Evolutionary conservation across 495 filamentous ascomycete genomes (phyloP).

Genomic region (Ramalina intermedia): DNA sequence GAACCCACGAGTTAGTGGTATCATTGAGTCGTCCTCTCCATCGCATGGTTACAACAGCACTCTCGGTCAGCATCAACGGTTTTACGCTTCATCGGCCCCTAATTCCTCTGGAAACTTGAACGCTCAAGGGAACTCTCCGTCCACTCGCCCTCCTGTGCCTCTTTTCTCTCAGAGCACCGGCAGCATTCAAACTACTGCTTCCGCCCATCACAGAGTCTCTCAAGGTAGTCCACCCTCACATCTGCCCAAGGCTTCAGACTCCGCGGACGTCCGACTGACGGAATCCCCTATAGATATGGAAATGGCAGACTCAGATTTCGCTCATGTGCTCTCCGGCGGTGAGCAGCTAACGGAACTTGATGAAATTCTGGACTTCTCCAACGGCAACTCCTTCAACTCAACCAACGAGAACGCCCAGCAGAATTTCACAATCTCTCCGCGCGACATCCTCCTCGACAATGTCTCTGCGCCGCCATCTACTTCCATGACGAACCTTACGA

Average conservation of each 20-base stretch:
- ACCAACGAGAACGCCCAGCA: slow-evolving; percentile 6
- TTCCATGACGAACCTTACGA: slow-evolving; percentile 73
- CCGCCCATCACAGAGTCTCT: not conserved
- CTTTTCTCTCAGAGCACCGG: slow-evolving; percentile 14
- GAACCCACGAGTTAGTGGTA: slow-evolving; percentile 16
- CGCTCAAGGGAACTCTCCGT: slow-evolving; percentile 6
- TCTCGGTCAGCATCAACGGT: slow-evolving; percentile 11
- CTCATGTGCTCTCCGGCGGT: not conserved
- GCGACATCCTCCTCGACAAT: slow-evolving; percentile 61
- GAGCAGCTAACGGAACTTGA: slow-evolving; percentile 3
- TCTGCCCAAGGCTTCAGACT: not conserved
- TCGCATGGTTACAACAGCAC: slow-evolving; percentile 12
- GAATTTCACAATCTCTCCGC: slow-evolving; percentile 59
- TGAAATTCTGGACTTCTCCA: slow-evolving; percentile 1
- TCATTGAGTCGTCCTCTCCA: slow-evolving; percentile 13
- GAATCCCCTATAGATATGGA: not conserved
- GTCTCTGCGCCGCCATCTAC: slow-evolving; percentile 69
- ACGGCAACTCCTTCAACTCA: slow-evolving; percentile 11
- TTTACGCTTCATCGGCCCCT: slow-evolving; percentile 14
- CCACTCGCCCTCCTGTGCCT: slow-evolving; percentile 13
- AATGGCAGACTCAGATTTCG: slow-evolving; percentile 4
- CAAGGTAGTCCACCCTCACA: slow-evolving; percentile 7
- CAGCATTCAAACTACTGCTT: slow-evolving; percentile 3
- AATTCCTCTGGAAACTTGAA: slow-evolving; percentile 9
- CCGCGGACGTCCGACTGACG: slow-evolving; percentile 1